Evolutionary conservation across 2,329 filamentous ascomycete species (phyloP).

Genomic region (Nigrospora oryzae): DNA sequence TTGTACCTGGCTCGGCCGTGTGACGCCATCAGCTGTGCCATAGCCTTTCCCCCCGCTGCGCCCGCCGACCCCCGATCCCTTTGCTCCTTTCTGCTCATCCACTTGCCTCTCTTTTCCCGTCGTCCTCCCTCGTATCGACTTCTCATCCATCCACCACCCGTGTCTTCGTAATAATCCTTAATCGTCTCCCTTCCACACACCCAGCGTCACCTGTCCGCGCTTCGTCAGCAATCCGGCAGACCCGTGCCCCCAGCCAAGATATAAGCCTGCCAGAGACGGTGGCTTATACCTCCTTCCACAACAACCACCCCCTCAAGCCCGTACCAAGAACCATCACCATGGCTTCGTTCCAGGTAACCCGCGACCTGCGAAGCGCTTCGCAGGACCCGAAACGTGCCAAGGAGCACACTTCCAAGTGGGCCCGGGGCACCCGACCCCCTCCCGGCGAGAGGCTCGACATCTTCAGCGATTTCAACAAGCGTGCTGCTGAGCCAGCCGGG

Average conservation of each 20-base stretch:
- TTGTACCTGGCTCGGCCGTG: background rate
- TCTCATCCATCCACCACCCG: background rate
- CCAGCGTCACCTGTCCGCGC: background rate
- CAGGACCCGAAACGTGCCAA: constrained; percentile 35
- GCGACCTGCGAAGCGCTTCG: constrained; percentile 33
- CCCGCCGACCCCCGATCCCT: too few species aligned
- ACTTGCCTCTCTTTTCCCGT: background rate
- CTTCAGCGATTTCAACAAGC: constrained; percentile 2
- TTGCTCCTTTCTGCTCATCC: background rate
- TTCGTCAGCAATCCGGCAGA: background rate
- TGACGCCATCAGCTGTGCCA: background rate
- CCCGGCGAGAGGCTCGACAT: constrained; percentile 14
- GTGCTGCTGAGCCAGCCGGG: constrained; percentile 11
- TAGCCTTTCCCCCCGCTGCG: too few species aligned
- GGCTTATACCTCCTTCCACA: background rate
- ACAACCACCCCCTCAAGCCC: background rate
- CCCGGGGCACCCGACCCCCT: constrained; percentile 23
- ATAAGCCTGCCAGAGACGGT: constrained; percentile 3
- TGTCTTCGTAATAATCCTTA: background rate
- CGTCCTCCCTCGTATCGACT: background rate
- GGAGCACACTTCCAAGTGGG: constrained; percentile 33
- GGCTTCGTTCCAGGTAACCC: constrained; percentile 19
- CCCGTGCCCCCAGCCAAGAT: background rate
- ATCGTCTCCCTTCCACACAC: background rate
- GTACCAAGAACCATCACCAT: constrained; percentile 6